Evolutionary conservation across 345 rosid genomes (phyloP).

Genomic region (Citrus cavaleriei): DNA sequence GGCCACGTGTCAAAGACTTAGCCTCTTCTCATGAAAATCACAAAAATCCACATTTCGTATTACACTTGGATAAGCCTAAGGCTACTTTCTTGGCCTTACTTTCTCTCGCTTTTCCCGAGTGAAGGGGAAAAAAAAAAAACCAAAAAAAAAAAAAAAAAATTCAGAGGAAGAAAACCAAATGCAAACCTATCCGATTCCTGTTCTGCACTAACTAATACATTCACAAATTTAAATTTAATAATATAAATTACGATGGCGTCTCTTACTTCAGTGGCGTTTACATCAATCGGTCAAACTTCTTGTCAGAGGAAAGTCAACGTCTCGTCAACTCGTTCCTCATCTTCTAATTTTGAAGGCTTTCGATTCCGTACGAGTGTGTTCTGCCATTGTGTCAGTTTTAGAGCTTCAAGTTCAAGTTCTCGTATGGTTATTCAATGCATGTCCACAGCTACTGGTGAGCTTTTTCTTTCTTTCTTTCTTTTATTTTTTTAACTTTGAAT

Average conservation of each 20-base stretch:
- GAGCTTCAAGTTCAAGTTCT: slow-evolving; percentile 41
- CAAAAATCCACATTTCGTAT: slow-evolving; percentile 4
- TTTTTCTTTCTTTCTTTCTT: background rate
- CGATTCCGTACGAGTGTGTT: slow-evolving; percentile 40
- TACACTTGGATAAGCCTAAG: slow-evolving; percentile 2
- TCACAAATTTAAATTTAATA: background rate
- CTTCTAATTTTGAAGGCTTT: slow-evolving; percentile 35
- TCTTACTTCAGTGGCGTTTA: slow-evolving; percentile 62
- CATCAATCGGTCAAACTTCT: slow-evolving; percentile 53
- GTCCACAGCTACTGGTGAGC: slow-evolving; percentile 55
- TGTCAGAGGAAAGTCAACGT: slow-evolving; percentile 31
- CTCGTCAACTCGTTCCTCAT: slow-evolving; percentile 28
- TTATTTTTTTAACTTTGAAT: background rate
- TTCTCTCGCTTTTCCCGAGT: slow-evolving; percentile 21
- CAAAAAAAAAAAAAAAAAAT: too few relatives aligned
- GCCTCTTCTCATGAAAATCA: slow-evolving; percentile 13
- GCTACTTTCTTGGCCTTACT: slow-evolving; percentile 13
- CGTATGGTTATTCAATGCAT: slow-evolving; percentile 56
- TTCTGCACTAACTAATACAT: background rate
- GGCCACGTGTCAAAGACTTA: slow-evolving; percentile 30
- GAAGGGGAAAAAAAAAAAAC: background rate
- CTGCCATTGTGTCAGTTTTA: slow-evolving; percentile 29
- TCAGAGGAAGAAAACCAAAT: background rate
- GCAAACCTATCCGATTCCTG: background rate
- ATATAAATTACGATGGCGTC: slow-evolving; percentile 47